Conservation (phyloP, 192 early-diverging fungal species). For the Coemansia sp. region DNA sequence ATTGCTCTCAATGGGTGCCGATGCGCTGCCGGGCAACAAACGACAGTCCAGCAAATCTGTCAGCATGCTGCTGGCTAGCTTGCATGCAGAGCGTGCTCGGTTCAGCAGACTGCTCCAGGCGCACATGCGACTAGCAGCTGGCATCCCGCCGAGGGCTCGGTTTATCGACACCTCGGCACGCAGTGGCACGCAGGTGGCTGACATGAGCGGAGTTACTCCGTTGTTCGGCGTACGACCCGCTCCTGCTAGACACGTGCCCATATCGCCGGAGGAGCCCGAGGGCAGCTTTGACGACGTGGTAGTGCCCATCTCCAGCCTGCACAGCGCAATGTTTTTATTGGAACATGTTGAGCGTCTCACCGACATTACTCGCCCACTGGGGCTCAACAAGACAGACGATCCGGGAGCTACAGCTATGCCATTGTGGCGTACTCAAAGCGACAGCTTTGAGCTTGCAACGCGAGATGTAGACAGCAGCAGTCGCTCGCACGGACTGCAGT, state of each 20-base stretch:
- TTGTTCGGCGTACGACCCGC: neutral
- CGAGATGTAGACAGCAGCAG: neutral
- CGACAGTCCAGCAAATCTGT: neutral
- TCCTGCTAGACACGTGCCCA: neutral
- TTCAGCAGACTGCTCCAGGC: constrained; percentile 28
- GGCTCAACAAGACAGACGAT: neutral
- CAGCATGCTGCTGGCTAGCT: constrained; percentile 8
- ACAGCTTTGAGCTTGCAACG: neutral
- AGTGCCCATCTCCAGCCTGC: constrained; percentile 21
- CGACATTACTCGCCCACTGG: constrained; percentile 10
- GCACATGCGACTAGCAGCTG: constrained; percentile 28
- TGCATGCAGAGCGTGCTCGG: constrained; percentile 28
- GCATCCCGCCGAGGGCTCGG: neutral
- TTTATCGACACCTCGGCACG: neutral
- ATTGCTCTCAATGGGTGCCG: constrained; percentile 7
- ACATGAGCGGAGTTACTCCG: neutral
- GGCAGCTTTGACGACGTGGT: constrained; percentile 17
- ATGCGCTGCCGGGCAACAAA: neutral
- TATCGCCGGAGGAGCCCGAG: constrained; percentile 11
- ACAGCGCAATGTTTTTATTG: constrained; percentile 18
- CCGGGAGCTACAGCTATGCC: neutral
- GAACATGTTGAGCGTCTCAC: constrained; percentile 27
- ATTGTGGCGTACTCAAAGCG: constrained; percentile 18
- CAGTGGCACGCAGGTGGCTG: neutral
- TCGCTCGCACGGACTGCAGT: constrained; percentile 1